These are phyloP conservation scores for Krasilnikovozyma curviuscula DNA, from an alignment of 768 basidiomycete genomes.

Conservation along the genomic window DNA sequence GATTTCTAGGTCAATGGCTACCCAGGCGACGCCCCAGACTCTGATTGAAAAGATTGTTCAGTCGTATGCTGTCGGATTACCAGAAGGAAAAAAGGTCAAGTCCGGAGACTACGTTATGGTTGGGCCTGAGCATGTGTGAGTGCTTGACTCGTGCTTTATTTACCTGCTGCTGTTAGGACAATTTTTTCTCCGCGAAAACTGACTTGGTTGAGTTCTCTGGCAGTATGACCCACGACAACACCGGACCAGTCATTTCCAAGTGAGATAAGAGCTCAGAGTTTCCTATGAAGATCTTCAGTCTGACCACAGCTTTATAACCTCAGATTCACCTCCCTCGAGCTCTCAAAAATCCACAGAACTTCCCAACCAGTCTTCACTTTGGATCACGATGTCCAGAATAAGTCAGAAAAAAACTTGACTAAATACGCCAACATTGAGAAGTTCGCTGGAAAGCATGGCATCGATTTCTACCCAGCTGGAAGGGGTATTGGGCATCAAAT, in stretches of 20 bases:
- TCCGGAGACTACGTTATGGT: constrained; percentile 99
- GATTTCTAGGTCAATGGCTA: too few relatives aligned
- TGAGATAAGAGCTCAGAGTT: constrained; percentile 26
- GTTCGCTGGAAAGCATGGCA: constrained; percentile 61
- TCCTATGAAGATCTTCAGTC: neutral
- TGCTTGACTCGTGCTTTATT: neutral
- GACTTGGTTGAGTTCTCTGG: neutral
- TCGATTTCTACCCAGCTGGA: constrained; percentile 95
- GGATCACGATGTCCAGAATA: constrained; percentile 97
- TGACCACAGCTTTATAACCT: neutral
- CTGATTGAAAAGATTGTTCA: constrained; percentile 96
- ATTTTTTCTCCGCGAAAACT: neutral
- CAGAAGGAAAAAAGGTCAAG: constrained; percentile 55
- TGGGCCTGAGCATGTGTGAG: constrained; percentile 68
- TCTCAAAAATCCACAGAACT: constrained; percentile 58
- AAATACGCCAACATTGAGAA: constrained; percentile 85
- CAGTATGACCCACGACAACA: constrained; percentile 52
- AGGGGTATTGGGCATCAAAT: constrained; percentile 96
- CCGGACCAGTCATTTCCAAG: constrained; percentile 95
- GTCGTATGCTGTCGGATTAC: constrained; percentile 80
- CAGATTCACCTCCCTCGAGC: constrained; percentile 89
- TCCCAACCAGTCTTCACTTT: constrained; percentile 84
- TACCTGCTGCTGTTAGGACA: neutral
- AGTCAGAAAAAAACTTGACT: constrained; percentile 63
- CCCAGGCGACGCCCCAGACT: constrained; percentile 56